These are phyloP conservation scores for Tolypocladium amazonense DNA, from an alignment of 2,329 filamentous ascomycete species.

Conservation along the genomic window DNA sequence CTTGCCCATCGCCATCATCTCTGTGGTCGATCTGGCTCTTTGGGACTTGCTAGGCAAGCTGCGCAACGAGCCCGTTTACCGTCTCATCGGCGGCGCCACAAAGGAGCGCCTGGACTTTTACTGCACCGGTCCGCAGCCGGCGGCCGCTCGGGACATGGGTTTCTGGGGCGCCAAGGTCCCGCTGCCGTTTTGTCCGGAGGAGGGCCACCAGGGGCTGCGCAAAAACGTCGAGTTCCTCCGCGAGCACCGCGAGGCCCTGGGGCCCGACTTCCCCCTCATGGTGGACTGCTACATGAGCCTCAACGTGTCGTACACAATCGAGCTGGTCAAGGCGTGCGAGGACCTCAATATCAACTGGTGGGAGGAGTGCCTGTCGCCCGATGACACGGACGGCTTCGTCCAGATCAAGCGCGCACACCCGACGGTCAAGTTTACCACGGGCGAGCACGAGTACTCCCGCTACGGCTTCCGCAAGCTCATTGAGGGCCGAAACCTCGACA, in stretches of 20 bases:
- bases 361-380: conserved; percentile 87
- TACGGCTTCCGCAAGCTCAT: conserved; percentile 94
- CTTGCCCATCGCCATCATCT: conserved; percentile 81
- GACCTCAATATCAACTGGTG: conserved; percentile 92
- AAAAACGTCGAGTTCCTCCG: conserved; percentile 88
- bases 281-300: conserved; percentile 97
- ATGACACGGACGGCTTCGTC: conserved; percentile 85
- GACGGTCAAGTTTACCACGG: conserved; percentile 85
- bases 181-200: conserved; percentile 79
- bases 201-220: conserved; percentile 68
- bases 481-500: conserved; percentile 83
- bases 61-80: conserved; percentile 86
- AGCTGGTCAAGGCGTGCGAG: conserved; percentile 73
- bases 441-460: conserved; percentile 89
- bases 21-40: conserved; percentile 83
- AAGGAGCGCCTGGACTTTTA: conserved; percentile 80
- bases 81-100: conserved; percentile 85
- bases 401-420: conserved; percentile 87
- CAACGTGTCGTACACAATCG: conserved; percentile 86
- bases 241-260: conserved; percentile 73
- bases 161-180: conserved; percentile 89
- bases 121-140: conserved; percentile 82
- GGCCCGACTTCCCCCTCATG: conserved; percentile 84
- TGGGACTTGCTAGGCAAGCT: conserved; percentile 93
- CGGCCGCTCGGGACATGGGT: conserved; percentile 71